A percentile compares a stretch with the other conserved stretches of the same genome.
Evolutionary conservation across 495 filamentous ascomycete species (phyloP).

Genomic region (Emericellopsis terricola): DNA sequence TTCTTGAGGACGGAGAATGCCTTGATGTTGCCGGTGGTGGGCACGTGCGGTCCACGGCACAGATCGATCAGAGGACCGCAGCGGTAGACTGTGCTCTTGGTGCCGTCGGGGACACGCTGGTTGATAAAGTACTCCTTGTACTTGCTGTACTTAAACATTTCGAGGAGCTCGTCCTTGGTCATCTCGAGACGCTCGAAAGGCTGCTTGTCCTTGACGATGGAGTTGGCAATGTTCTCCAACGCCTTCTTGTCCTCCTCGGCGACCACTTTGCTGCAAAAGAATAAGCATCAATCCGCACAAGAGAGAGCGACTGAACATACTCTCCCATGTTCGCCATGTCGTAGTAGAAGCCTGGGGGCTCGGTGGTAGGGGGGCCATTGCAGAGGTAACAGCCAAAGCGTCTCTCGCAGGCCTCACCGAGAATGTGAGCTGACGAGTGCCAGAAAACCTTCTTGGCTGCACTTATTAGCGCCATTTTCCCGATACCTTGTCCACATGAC

Average conservation of each 20-base stretch:
- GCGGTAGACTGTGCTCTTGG: slow-evolving; percentile 83
- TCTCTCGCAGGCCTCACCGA: slow-evolving; percentile 85
- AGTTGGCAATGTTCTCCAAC: slow-evolving; percentile 52
- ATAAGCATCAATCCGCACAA: neutral
- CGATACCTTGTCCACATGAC: slow-evolving; percentile 2
- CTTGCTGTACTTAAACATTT: slow-evolving; percentile 87
- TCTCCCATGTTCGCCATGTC: slow-evolving; percentile 48
- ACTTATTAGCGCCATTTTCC: neutral
- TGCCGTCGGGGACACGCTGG: slow-evolving; percentile 74
- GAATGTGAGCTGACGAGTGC: slow-evolving; percentile 83
- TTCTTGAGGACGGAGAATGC: slow-evolving; percentile 82
- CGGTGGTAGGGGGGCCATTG: slow-evolving; percentile 78
- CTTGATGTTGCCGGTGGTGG: slow-evolving; percentile 83
- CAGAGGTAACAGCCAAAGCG: slow-evolving; percentile 81
- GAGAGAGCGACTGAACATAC: neutral
- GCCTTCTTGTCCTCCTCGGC: slow-evolving; percentile 58
- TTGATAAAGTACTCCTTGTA: slow-evolving; percentile 84
- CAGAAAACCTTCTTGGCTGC: slow-evolving; percentile 46
- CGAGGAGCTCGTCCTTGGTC: slow-evolving; percentile 72
- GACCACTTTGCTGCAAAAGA: slow-evolving; percentile 39
- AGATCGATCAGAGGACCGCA: slow-evolving; percentile 35
- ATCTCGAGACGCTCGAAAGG: slow-evolving; percentile 79
- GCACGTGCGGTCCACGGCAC: slow-evolving; percentile 58
- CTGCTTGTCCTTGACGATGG: slow-evolving; percentile 91
- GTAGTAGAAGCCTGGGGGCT: slow-evolving; percentile 75